Base-by-base conservation (phyloP, 176 grass and related monocot genomes). In the Pontederia paniculata region DNA sequence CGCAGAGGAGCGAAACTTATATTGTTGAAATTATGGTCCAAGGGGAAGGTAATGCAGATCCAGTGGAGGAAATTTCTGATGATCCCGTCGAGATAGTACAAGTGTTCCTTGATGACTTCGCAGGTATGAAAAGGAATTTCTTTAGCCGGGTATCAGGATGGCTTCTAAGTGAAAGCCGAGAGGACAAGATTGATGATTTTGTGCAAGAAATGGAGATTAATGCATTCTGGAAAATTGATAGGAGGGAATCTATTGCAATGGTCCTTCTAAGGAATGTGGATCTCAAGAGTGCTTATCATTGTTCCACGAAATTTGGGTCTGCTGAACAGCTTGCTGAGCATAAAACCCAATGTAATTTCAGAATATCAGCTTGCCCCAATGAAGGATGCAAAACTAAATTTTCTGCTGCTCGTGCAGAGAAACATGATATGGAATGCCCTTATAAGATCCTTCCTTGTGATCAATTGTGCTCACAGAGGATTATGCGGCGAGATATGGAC, bases 141-240 rank as follows among this genome's bases (percentile, higher is more conserved):
- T 61, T 97, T 44, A 74, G 82, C 67, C 83, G 82, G 72, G 83
- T 97, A 62, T 84, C 82, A 18, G 83, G 83, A 13, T 84, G 88
- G 74, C 79, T 90, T 55, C 84, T 76, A 1, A 84, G 80, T 50
- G 83, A 97, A 70, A 84, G 56, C 68, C 83, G 80, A 12, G 66
- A 83, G 42, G 84, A 75, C 11, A 97, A 83, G 71, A 88, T 97
- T 19, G 77, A 84, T 55, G 86, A 81, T 42, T 76, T 89, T 12
- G 48, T 70, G 45, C 79, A 87, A 56, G 84, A 79, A 60, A 59
- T 80, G 73, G 91, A 90, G 61, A 53, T 14, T 17, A 82, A 84
- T 20, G 70, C 60, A 48, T 68, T 79, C 10, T 78, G 74, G 70
- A 22, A 12, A 54, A 52, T 54, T 15, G 64, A 52, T 57, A 44